Base-by-base conservation (phyloP, 148 eudicot species). In the Rhododendron griersonianum region DNA sequence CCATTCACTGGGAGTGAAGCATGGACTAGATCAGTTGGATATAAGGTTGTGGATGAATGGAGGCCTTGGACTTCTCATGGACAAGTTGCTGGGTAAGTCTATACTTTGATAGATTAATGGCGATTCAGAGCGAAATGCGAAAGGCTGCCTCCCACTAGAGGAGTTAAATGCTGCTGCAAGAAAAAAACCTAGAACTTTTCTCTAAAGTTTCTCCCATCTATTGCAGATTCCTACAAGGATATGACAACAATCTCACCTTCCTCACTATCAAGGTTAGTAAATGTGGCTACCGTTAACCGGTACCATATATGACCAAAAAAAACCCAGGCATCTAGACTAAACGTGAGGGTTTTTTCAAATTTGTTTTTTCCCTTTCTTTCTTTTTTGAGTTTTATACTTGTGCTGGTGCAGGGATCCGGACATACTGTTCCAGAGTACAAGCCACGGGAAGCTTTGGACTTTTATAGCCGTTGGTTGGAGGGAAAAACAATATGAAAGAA, bases 1-100 rank as follows among this genome's bases (percentile, higher is more conserved):
- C 99, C 99, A 18, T 98, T 82, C 86, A 98, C 98, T 37, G 99
- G 99, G 44, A 94, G 92, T 57, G 93, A 95, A 90, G 96, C 98
- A 71, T 98, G 99, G 99, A 94, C 96, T 30, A 91, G 93, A 83
- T 94, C 99, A 41, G n/a, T 98, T 37, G 99, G 99, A 45, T 95
- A 95, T 87, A 91, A 94, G 85, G 89, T 90, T 53, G 87, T 91
- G 19, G 98, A 94, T 16, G 94, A 94, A 83, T 95, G 99, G 98
- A 91, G 99, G 89, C 91, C 96, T 18, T 98, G 99, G 99, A 57
- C 19, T 11, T 92, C 90, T 28, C 85, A 93, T 78, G 89, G 81
- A 28, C 98, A 98, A 93, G 92, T 95, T 84, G 91, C 98, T 47
- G 99, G 99, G 99, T 98, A 93, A 63, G 89, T 4, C 48, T 41